Percentiles rank a stretch among this genome's conserved stretches.
phyloP scores from a whole-genome alignment of 805 yeast species.

The Vanderwaltozyma tropicalis region DNA sequence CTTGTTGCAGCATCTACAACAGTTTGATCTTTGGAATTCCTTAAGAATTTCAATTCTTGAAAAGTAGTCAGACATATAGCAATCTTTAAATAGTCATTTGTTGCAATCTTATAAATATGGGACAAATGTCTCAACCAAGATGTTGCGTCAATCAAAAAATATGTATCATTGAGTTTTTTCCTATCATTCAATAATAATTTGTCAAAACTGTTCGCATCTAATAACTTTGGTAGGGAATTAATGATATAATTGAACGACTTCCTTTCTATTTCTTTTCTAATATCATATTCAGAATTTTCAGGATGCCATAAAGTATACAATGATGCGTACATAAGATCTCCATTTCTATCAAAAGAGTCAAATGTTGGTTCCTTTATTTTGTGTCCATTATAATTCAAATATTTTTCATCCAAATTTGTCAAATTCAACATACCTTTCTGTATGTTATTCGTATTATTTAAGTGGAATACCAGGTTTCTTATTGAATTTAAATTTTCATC shows the following conservation, averaged over 20 bases:
- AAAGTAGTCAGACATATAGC: slow-evolving; percentile 65
- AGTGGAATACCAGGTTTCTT: too few species aligned
- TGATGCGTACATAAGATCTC: slow-evolving; percentile 24
- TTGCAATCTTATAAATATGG: slow-evolving; percentile 54
- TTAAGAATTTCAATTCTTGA: slow-evolving; percentile 60
- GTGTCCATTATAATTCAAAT: slow-evolving; percentile 19
- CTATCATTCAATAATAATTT: too few species aligned
- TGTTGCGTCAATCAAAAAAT: slow-evolving; percentile 61
- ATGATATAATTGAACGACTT: too few species aligned
- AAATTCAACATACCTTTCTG: too few species aligned
- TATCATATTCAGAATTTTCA: not conserved
- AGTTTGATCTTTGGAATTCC: slow-evolving; percentile 62
- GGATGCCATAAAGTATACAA: slow-evolving; percentile 11
- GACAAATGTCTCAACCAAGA: slow-evolving; percentile 78
- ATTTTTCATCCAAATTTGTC: too few species aligned
- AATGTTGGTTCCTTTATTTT: slow-evolving; percentile 18
- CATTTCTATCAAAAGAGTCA: slow-evolving; percentile 24
- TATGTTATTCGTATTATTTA: too few species aligned
- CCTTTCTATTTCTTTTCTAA: too few species aligned
- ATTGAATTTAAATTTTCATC: too few species aligned
- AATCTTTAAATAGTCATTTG: slow-evolving; percentile 45
- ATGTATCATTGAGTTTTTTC: slow-evolving; percentile 29
- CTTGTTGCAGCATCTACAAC: slow-evolving; percentile 72
- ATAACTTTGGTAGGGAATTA: too few species aligned
- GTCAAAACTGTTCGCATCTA: too few species aligned